Evolutionary conservation across 805 yeast species (phyloP), one percentile per base, ranked within the genome.

Genomic region (Cephaloascus fragrans): DNA sequence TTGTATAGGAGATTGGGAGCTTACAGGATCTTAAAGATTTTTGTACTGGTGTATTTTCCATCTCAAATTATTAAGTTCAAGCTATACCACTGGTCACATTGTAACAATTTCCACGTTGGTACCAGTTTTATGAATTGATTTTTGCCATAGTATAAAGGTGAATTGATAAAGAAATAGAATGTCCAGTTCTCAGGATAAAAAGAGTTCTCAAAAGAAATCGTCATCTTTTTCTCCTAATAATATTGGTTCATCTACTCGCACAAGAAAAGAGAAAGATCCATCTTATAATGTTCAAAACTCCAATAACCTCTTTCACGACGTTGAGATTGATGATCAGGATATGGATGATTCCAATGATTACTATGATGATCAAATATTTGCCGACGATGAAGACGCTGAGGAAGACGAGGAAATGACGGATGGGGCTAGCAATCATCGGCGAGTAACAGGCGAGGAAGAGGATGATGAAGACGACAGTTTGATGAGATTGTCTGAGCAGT

Each of bases 401-500:
- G 57, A 56, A 8, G 62, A 51, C 4, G 51, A 47, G 5, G 18
- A 23, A 19, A 35, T 28, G 16, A 35, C 12, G 26, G 15, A 18
- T 9, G 32, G 28, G 16, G 33, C 16, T 37, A 14, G 37, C 26
- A 31, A 32, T 2, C 39, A 28, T 32, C 18, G 29, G 19, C 34
- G 28, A 20, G 41, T 18, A 14, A 31, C 15, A 3, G 35, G 38
- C 15, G 42, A 33, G 17, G 58, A 53, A 26, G 51, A 48, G 14
- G 47, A 45, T 16, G 43, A 41, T 32, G 50, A 47, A 18, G 48
- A 45, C 9, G 57, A 50, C 5, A 53, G 67, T 3, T 46, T 73
- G 19, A 48, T 48, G 3, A 50, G 75, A 34, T 48, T 72, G 35
- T 58, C 73, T 6, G 67, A 62, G 14, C 69, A 67, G 32, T 59